A percentile compares a stretch with the other conserved stretches of the same genome.
Conservation (phyloP, 2,329 filamentous ascomycete genomes). For the Botryosphaeria dothidea region DNA sequence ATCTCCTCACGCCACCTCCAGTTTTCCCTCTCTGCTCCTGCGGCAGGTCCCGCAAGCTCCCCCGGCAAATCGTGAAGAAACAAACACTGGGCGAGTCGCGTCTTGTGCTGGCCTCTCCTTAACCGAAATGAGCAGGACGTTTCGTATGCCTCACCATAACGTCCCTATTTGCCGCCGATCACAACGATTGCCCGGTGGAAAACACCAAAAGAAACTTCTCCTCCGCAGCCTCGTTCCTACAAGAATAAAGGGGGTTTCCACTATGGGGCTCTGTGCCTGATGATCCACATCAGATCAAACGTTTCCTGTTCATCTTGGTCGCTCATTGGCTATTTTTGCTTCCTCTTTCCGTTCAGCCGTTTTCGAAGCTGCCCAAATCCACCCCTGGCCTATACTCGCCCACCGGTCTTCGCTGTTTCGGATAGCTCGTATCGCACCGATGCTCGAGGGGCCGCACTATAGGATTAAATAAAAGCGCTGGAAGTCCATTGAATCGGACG, state of each 20-base stretch:
- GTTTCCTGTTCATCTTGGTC: not conserved
- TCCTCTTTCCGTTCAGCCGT: not conserved
- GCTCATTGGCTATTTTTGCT: not conserved
- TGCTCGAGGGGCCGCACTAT: not conserved
- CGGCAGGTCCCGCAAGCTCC: not conserved
- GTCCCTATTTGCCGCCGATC: not conserved
- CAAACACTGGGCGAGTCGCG: not conserved
- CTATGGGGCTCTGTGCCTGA: not conserved
- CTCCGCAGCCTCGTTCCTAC: not conserved
- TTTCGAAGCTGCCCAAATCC: not conserved
- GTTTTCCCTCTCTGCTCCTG: not conserved
- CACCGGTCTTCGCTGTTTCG: not conserved
- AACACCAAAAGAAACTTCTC: not conserved
- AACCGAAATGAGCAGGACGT: conserved; percentile 14
- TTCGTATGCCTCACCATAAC: not conserved
- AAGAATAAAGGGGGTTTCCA: conserved; percentile 1
- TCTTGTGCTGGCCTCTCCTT: not conserved
- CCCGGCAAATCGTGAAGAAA: not conserved
- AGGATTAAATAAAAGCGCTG: not conserved
- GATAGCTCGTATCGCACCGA: not conserved
- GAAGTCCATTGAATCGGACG: not conserved
- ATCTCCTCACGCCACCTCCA: conserved; percentile 6
- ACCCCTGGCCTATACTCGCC: not conserved
- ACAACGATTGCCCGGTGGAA: not conserved
- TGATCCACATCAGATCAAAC: not conserved